Evolutionary conservation across 2,329 filamentous ascomycete species (phyloP), one percentile per base, ranked within the genome.

Genomic region (Dryadomyces sulphureus): DNA sequence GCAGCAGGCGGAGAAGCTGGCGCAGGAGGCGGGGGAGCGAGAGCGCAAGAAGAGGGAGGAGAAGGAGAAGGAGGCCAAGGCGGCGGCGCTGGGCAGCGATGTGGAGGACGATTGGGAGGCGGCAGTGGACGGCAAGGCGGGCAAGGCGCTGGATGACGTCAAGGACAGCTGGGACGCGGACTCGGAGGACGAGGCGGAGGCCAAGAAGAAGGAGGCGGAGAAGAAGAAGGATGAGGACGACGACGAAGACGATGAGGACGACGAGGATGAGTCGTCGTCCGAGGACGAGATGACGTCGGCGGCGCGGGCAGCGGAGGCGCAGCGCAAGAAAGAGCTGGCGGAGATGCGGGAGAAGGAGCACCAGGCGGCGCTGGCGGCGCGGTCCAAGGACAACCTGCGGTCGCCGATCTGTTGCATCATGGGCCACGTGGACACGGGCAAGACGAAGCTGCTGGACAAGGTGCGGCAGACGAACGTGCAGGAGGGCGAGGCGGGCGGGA

Each of bases 331-430:
- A 54, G 89, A 94, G 59, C 88, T 88, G 39, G 85, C 87, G 16
- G 87, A 92, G 56, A 79, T 90, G 59, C 79, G 90, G 58, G 84
- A 88, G 66, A 86, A 86, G 65, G 84, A 88, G 48, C 86, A 94
- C 61, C 86, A 95, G 64, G 90, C 88, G 51, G 92, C 92, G 17
- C 65, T 95, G 60, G 89, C 87, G 39, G 89, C 90, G 42, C 78
- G 88, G 50, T 96, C 90, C 20, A 88, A 85, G 65, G 89, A 98
- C 62, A 82, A 98, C 65, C 77, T 98, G 47, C 87, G 92, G 48
- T 96, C 92, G 36, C 92, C 92, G 45, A 98, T 98, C 66, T 96
- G 92, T 74, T 96, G 90, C 82, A 98, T 98, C 75, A 79, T 98
- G 53, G 92, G 92, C 58, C 92, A 98, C 77, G 92, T 98, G 77